These are phyloP conservation scores for Hypholoma sublateritium DNA, from an alignment of 768 basidiomycete species.

Conservation along the genomic window DNA sequence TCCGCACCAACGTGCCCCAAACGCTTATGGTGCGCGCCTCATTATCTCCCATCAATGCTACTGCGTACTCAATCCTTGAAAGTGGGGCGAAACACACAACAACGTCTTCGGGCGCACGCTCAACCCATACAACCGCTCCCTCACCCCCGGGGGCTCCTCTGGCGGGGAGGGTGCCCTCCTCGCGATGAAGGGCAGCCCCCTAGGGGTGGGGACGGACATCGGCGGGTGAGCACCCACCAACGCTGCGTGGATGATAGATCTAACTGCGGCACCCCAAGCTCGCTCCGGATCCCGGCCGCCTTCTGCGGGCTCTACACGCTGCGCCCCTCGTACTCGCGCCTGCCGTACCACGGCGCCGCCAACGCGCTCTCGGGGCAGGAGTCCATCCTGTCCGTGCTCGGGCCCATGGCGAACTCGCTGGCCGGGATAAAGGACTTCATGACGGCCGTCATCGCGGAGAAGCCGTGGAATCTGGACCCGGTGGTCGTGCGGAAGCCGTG, in stretches of 20 bases:
- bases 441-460: conserved; percentile 44
- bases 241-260: no score
- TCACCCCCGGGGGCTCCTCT: conserved; percentile 63
- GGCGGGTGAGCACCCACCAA: conserved; percentile 42
- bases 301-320: conserved; percentile 62
- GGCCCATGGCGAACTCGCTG: conserved; percentile 52
- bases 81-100: conserved; percentile 62
- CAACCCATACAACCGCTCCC: conserved; percentile 57
- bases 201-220: conserved; percentile 67
- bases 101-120: conserved; percentile 60
- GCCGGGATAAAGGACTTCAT: conserved; percentile 55
- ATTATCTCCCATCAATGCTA: not conserved
- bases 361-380: conserved; percentile 59
- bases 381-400: conserved; percentile 54
- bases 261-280: no score
- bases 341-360: conserved; percentile 53
- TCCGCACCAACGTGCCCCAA: conserved; percentile 74
- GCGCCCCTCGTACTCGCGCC: conserved; percentile 52
- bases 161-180: conserved; percentile 70
- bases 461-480: conserved; percentile 61
- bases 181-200: conserved; percentile 55
- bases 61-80: not conserved
- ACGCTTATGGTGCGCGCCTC: conserved; percentile 56
- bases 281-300: conserved; percentile 55
- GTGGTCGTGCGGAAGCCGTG: conserved; percentile 47